Base-by-base conservation (phyloP, 352 stramenopile species). In the Pythium rhizo-oryzae region DNA sequence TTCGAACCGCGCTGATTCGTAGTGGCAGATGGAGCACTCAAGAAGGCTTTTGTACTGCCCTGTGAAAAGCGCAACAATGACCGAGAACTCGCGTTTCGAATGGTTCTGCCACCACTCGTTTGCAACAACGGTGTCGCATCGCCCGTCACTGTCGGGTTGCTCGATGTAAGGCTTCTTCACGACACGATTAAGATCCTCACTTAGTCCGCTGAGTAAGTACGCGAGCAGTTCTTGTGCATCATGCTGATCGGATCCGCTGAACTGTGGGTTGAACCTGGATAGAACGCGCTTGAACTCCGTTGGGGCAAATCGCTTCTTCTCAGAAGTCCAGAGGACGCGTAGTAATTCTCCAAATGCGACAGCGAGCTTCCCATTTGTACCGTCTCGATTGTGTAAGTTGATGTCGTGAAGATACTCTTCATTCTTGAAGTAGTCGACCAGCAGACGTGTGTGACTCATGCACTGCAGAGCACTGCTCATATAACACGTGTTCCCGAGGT, bases 21-120 rank as follows among this genome's bases (percentile, higher is more conserved):
- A 99, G 35, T 91, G 91, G 76, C 98, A 99, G 19, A 87, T 78
- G 18, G 89, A 93, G 77, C 98, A 99, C 62, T 96, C 97, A 23
- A 99, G 81, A 37, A 99, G 76, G 59, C 92, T 98, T 76, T 99
- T 99, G 81, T 99, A 99, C 78, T 99, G 98, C 0, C 98, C 98
- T 24, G 94, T 98, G 71, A 99, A 99, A 0, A 99, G 85, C 37
- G 97, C 97, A 24, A 99, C 97, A 62, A 99, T 97, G 51, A 99
- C 97, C 8, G 93, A 99, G 25, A 98, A 88, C 64, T 99, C 97
- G n/a, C 98, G 83, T 69, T 97, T 91, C 30, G 99, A 85, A 76
- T 99, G 97, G 72, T 99, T 99, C 21, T 92, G 79, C 98, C 98
- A 99, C 97, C 98, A 99, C 69, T 99, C 98, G 67, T 99, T 90